phyloP scores from a whole-genome alignment of 306 rosid species.

The Cucumis cinereus region DNA sequence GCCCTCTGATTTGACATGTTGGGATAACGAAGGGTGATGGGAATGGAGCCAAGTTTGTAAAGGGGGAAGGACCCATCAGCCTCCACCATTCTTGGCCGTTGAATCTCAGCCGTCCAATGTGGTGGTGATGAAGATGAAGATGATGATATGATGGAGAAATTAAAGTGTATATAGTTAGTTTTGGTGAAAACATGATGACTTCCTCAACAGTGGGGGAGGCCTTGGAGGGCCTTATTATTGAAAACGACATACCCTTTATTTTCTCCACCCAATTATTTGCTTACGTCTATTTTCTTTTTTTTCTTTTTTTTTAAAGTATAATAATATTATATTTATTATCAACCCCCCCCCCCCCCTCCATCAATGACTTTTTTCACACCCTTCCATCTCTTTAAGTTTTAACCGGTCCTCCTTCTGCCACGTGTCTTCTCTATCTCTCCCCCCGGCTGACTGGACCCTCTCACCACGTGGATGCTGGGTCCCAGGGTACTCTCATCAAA shows the following conservation, averaged over 20 bases:
- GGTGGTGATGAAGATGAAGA: neutral
- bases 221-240: neutral
- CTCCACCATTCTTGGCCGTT: neutral
- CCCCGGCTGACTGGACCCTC: neutral
- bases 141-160: neutral
- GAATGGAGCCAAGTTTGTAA: no score
- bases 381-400: neutral
- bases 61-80: neutral
- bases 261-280: conserved; percentile 3
- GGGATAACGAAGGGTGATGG: neutral
- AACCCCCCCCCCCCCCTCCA: neutral
- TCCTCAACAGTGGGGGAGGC: neutral
- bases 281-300: neutral
- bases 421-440: neutral
- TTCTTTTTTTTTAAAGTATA: neutral
- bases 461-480: conserved; percentile 6
- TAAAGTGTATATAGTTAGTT: neutral
- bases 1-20: neutral
- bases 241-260: neutral
- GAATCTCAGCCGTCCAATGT: neutral
- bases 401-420: neutral
- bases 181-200: neutral
- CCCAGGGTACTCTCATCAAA: neutral
- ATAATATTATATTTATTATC: neutral
- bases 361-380: neutral